Percentiles rank a stretch among this genome's conserved stretches.
These are phyloP conservation scores for Graphilbum sp. DNA, from an alignment of 2,329 filamentous ascomycete genomes.

Conservation along the genomic window DNA sequence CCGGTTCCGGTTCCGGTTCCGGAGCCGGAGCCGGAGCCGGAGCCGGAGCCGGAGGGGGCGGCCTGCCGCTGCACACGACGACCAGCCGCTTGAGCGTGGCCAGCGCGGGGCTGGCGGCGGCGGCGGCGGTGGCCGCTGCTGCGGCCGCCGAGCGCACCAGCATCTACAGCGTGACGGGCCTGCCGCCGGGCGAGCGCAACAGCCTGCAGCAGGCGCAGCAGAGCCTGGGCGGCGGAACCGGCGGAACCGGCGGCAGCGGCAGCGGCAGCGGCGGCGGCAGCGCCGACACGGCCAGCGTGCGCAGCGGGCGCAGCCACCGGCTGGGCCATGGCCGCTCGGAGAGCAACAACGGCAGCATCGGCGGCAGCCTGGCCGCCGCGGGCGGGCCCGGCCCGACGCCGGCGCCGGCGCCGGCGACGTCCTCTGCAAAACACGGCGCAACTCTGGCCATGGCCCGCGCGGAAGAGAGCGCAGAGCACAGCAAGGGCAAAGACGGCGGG, in stretches of 20 bases:
- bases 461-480: too few relatives aligned
- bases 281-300: conserved; percentile 51
- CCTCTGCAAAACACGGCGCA: too few relatives aligned
- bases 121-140: conserved; percentile 11
- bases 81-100: conserved; percentile 14
- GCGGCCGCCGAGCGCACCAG: conserved; percentile 48
- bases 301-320: conserved; percentile 69
- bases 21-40: too few relatives aligned
- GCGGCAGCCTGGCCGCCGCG: conserved; percentile 35
- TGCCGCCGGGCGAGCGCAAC: conserved; percentile 58
- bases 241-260: neutral
- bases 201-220: conserved; percentile 59
- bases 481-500: too few relatives aligned
- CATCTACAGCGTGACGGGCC: conserved; percentile 63
- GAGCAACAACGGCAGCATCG: conserved; percentile 65
- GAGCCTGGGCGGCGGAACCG: conserved; percentile 3
- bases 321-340: conserved; percentile 66
- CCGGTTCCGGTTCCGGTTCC: conserved; percentile 10
- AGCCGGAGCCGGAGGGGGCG: conserved; percentile 8
- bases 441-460: too few relatives aligned
- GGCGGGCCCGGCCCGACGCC: too few relatives aligned
- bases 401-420: too few relatives aligned
- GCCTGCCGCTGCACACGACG: conserved; percentile 31
- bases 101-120: conserved; percentile 1
- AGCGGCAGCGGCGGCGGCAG: conserved; percentile 27